Conservation (phyloP, 2,329 filamentous ascomycete species). For the Phialocephala subalpina region DNA sequence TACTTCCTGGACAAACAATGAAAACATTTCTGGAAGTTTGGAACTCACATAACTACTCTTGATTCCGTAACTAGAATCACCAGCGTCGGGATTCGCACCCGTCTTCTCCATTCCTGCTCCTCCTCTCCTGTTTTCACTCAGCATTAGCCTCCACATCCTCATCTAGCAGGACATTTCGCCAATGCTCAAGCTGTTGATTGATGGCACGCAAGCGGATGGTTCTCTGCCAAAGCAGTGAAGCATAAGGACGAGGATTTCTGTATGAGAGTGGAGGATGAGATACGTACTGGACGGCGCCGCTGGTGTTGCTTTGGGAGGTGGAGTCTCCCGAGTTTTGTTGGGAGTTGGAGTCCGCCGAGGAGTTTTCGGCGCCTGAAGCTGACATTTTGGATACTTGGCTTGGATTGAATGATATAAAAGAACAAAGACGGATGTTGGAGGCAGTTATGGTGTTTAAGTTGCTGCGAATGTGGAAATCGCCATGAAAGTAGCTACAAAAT, state of each 20-base stretch:
- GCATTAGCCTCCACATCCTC: background rate
- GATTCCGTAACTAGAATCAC: background rate
- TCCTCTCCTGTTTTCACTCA: background rate
- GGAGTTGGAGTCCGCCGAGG: too few relatives aligned
- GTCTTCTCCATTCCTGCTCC: slow-evolving; percentile 7
- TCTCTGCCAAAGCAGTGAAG: too few relatives aligned
- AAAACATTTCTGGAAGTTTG: background rate
- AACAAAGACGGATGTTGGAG: background rate
- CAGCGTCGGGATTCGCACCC: background rate
- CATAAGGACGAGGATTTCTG: too few relatives aligned
- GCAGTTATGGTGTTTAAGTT: too few relatives aligned
- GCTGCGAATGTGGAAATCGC: background rate
- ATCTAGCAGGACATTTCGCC: too few relatives aligned
- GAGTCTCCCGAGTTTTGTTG: background rate
- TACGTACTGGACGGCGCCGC: background rate
- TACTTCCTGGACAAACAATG: background rate
- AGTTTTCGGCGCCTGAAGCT: background rate
- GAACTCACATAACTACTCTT: background rate
- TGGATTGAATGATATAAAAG: background rate
- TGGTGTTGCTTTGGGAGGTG: background rate
- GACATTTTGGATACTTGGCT: background rate
- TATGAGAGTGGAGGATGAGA: background rate
- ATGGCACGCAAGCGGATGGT: too few relatives aligned
- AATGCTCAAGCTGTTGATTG: too few relatives aligned
- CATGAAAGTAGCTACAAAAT: background rate